Evolutionary conservation across 1,284 basidiomycete genomes (phyloP), one percentile per base, ranked within the genome.

Genomic region (Leccinum solheimii): DNA sequence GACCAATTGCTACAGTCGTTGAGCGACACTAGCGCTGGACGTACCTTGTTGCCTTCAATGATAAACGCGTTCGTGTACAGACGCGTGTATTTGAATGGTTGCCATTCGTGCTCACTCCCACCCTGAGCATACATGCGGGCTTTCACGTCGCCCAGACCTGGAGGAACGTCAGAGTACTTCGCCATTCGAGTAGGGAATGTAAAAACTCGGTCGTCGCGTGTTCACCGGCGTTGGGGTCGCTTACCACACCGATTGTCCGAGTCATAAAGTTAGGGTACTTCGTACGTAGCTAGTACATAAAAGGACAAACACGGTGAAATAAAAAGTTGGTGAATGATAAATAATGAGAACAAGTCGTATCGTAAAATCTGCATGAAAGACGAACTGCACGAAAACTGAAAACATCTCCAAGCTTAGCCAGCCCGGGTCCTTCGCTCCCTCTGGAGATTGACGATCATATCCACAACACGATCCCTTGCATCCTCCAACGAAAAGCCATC

Each of bases 391-490:
- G 49, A 14, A 27, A 51, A 30, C 14, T 14, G 26, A 49, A 49
- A 49, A 49, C 48, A 7, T 26, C 49, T 14, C 36, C 13, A 19
- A 5, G 21, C 36, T 54, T 70, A 69, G 13, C 62, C 53, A 30
- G 52, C 34, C 26, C 59, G 55, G 4, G 32, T 56, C 61, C 72
- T 72, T 56, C 62, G 63, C 62, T 69, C 72, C 67, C 79, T 75
- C 70, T 86, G 83, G 21, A 76, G 68, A 53, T 80, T 80, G 11
- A 87, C 84, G 56, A 89, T 77, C 79, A 85, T 79, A 72, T 90
- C 88, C 57, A 88, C 86, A 48, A 84, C 86, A 10, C 79, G 76
- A 72, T 91, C 89, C 62, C 85, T 80, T 48, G 87, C 87, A 61
- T 90, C 87, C 68, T 90, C 87, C 60, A 90, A 69, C 38, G 75